Evolutionary conservation across 495 filamentous ascomycete species (phyloP), one percentile per base, ranked within the genome.

Genomic region (Daldinia decipiens): DNA sequence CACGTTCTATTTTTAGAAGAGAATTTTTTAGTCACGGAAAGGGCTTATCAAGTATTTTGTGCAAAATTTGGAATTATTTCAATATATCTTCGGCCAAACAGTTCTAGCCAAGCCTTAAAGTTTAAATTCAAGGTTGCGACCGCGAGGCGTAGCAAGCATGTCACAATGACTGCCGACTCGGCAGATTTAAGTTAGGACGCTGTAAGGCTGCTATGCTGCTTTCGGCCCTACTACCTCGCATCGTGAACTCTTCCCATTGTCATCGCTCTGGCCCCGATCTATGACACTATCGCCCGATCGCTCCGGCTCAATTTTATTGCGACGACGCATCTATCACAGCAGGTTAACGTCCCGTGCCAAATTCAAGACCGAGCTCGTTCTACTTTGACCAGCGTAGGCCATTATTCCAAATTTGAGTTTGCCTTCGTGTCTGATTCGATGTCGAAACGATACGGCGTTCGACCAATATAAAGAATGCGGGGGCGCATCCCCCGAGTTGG

Each of bases 381-480:
- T 45, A 3, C 39, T 34, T 29, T 31, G 7, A 5, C 15, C 2
- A 26, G 12, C 45, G 19, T 63, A 53, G 31, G n/a, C 32, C n/a
- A 36, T 29, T 12, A 54, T 59, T 32, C 31, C 36, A 63, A 59
- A 67, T 59, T 19, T 7, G 31, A 40, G 3, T 34, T 43, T 31
- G 19, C 27, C 31, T 31, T 52, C 52, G 19, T 63, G 34, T 24
- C 15, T 59, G n/a, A 38, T 45, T 58, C 38, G 69, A 54, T 64
- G 39, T 36, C 34, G 32, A 68, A 39, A 15, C 55, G 24, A 57
- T 40, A 24, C 50, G 27, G 19, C 4, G 7, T 36, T 61, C 5
- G 8, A 53, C 55, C 36, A 51, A 73, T 62, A 54, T 55, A n/a
- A 39, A 45, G 52, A 34, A 61, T 65, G 70, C 74, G 74, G 74